phyloP scores from a whole-genome alignment of 2,329 filamentous ascomycete genomes.

The Alternaria panax region DNA sequence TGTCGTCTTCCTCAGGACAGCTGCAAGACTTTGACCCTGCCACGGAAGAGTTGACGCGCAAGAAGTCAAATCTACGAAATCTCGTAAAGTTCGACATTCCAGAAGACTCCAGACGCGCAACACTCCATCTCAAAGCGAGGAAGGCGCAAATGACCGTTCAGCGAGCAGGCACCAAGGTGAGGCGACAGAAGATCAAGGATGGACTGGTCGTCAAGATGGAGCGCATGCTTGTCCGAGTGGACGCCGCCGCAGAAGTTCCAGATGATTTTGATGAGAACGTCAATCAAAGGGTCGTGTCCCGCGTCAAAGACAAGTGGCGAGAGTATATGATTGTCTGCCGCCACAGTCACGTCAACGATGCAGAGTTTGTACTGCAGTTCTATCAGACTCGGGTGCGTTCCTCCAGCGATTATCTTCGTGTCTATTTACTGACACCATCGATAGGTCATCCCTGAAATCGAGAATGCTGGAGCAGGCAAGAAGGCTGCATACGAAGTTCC shows the following conservation, averaged over 20 bases:
- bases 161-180: conserved; percentile 43
- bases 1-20: conserved; percentile 21
- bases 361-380: conserved; percentile 65
- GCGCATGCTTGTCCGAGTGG: conserved; percentile 71
- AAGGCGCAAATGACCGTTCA: conserved; percentile 50
- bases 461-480: conserved; percentile 60
- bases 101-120: conserved; percentile 49
- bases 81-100: conserved; percentile 55
- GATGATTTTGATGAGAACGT: conserved; percentile 70
- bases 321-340: conserved; percentile 70
- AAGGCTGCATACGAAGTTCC: conserved; percentile 65
- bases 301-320: conserved; percentile 68
- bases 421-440: conserved; percentile 12
- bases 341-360: conserved; percentile 62
- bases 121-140: conserved; percentile 50
- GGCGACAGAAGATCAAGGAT: conserved; percentile 56
- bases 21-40: conserved; percentile 9
- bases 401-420: fast-evolving
- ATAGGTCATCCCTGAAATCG: conserved; percentile 66
- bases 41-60: conserved; percentile 28
- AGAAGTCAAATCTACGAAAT: conserved; percentile 42
- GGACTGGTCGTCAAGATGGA: conserved; percentile 73
- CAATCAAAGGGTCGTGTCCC: conserved; percentile 65
- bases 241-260: conserved; percentile 61
- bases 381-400: conserved; percentile 63